Base-by-base conservation (phyloP, 345 rosid genomes). In the Dimocarpus longan region DNA sequence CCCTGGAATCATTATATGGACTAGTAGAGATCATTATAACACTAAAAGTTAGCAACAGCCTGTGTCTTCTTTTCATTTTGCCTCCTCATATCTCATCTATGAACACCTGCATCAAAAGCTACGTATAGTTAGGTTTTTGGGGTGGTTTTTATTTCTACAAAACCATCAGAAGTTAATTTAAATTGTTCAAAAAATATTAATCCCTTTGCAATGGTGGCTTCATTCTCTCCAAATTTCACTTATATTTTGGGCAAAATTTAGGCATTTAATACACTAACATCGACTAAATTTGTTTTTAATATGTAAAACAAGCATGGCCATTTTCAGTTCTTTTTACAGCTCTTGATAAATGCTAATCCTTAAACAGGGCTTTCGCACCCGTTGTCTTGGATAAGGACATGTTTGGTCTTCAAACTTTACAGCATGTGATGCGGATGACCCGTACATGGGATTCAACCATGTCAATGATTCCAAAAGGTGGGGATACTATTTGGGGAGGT, bases 401-500 rank as follows among this genome's bases (percentile, higher is more conserved):
- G 16, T 85, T 91, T 74, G 84, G 90, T 54, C 80, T 88, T 67
- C 91, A 89, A 74, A 91, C 93, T 21, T 78, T 89, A 54, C 87
- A 88, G 54, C 92, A 91, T 86, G 21, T 88, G 60, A 91, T 91
- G 95, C 80, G 91, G 77, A 88, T 88, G 92, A 85, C 89, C 37
- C 90, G 92, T 37, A 87, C 93, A 37, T 91, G 95, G 92, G 93
- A 91, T 80, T 84, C 95, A 76, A 86, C 95, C 44, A 82, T 88
- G 90, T 91, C 95, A 54, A 91, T 91, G 93, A 82, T 91, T 80
- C 95, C 92, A 16, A 89, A 87, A 84, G 95, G 95, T 10, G 95
- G 95, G 74, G 95, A 88, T 3, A 87, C 92, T 28, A 84, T 91
- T 42, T 91, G 93, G 95, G 95, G 95, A 16, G 85, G 83, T 66